Evolutionary conservation across 805 yeast species (phyloP).

Genomic region (Yarrowia yakushimensis): DNA sequence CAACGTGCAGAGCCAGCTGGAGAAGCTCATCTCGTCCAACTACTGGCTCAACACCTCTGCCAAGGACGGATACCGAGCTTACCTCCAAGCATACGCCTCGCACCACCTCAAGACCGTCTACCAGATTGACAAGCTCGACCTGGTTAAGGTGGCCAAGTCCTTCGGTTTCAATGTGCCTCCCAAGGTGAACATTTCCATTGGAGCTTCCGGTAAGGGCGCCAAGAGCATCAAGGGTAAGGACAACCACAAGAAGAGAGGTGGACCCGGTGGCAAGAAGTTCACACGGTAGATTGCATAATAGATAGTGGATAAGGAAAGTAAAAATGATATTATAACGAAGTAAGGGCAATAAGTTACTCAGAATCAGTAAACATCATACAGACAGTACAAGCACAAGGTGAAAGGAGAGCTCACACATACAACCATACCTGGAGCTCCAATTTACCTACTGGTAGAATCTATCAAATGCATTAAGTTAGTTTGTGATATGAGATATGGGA

Average conservation of each 20-base stretch:
- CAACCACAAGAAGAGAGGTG: conserved; percentile 16
- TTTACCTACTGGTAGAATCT: too few relatives aligned
- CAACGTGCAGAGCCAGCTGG: conserved; percentile 90
- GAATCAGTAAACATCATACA: too few relatives aligned
- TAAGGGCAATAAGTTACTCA: not conserved
- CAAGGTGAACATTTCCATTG: conserved; percentile 92
- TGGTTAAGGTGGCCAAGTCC: conserved; percentile 90
- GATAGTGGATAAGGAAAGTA: not conserved
- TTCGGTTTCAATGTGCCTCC: conserved; percentile 93
- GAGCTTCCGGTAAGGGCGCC: conserved; percentile 76
- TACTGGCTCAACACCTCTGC: conserved; percentile 93
- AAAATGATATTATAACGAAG: not conserved
- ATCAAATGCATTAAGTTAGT: not conserved
- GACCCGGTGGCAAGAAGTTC: conserved; percentile 11
- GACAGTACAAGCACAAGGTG: too few relatives aligned
- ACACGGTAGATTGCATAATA: conserved; percentile 23
- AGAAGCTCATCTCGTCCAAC: conserved; percentile 84
- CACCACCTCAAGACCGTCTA: conserved; percentile 95
- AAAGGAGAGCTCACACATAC: too few relatives aligned
- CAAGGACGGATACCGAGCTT: conserved; percentile 94
- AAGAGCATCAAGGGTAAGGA: conserved; percentile 42
- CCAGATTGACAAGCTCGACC: conserved; percentile 90
- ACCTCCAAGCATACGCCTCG: conserved; percentile 94
- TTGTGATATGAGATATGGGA: not conserved
- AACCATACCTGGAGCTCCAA: too few relatives aligned